Base-by-base conservation (phyloP, 2,329 filamentous ascomycete genomes). In the Hypocreales sp. region DNA sequence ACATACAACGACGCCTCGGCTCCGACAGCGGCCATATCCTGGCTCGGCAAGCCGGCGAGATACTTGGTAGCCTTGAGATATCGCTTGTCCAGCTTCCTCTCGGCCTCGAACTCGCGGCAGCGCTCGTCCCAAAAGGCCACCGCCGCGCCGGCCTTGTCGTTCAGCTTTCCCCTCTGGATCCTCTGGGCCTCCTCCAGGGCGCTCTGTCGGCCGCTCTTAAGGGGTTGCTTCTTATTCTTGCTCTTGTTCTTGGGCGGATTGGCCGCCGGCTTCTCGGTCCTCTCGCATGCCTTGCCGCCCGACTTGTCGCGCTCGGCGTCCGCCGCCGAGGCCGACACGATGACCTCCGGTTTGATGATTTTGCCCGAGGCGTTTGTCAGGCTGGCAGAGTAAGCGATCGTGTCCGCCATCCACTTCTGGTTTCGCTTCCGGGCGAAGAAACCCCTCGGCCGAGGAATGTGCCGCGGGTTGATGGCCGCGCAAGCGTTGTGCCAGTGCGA, bases 321-420 rank as follows among this genome's bases (percentile, higher is more conserved):
- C 5, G 28, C 24, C 10, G 27, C 36, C 31, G 8, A 32, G 31
- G 36, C 35, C 15, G 20, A 60, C 2, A 75, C 63, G 26, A 82
- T 66, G 4, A 58, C 67, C 42, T 81, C 73, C 0, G 73, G 73
- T 15, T 76, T 60, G 5, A 81, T 58, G 3, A 54, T 55, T 35
- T 72, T 78, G 4, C 74, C 75, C 2, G 61, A 56, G 1, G 69
- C 58, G 31, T 72, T 75, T 0, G 73, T 79, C 25, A 83, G 55
- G 46, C 74, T 80, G 9, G 72, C 73, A 2, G 79, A 73, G 43
- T 83, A 84, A 2, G 61, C 57, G 16, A 63, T 61, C 49, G 78
- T 78, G 32, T 79, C 72, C 2, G 65, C 62, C 66, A 79, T 77
- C 41, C 70, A 72, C 27, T 56, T 59, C 39, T 83, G 76, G 24